phyloP scores from a whole-genome alignment of 345 rosid species.

The Citrus medica region DNA sequence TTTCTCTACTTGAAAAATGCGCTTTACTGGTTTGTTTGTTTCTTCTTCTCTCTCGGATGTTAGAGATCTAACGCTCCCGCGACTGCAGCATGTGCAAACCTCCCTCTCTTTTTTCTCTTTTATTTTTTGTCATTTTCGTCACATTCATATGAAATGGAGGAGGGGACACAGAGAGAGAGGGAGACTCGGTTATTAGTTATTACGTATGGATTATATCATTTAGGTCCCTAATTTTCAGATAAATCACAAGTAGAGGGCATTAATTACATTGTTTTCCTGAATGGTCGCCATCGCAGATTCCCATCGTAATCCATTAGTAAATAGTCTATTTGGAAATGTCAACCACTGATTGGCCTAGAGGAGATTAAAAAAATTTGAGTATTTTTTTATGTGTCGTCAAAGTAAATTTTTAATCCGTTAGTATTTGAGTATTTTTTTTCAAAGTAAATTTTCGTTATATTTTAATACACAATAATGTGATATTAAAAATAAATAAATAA shows the following conservation, averaged over 20 bases:
- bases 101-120: background rate
- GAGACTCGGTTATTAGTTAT: background rate
- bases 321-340: no score
- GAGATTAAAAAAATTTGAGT: no score
- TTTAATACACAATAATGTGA: no score
- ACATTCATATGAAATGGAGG: background rate
- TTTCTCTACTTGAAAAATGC: background rate
- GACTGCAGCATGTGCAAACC: conserved; percentile 1
- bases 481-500: no score
- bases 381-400: no score
- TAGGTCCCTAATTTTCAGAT: accelerated
- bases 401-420: no score
- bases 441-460: no score
- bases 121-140: background rate
- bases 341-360: no score
- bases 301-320: no score
- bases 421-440: no score
- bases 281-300: no score
- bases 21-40: background rate
- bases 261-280: background rate
- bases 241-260: background rate
- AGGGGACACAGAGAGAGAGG: background rate
- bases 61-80: conserved; percentile 9
- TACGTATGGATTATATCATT: background rate
- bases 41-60: background rate